Base-by-base conservation (phyloP, 2,329 filamentous ascomycete genomes). In the Cladophialophora exuberans region DNA sequence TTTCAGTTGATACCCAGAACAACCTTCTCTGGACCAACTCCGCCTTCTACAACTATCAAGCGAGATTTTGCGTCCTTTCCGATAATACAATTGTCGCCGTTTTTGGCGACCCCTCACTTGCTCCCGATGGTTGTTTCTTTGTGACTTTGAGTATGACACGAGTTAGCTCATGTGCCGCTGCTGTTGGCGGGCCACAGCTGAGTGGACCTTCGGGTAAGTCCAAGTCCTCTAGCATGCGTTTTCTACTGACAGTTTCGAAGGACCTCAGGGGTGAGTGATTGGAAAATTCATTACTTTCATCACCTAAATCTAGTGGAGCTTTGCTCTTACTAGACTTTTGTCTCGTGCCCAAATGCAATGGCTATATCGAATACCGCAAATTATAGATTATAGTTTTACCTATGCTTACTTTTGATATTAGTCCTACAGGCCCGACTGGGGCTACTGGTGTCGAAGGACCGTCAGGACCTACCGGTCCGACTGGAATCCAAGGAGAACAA, bases 1-100 rank as follows among this genome's bases (percentile, higher is more conserved):
- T 64, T 45, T 51, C 56, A 2, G 49, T 64, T n/a, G 60, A 63
- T 45, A 26, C 38, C 15, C 31, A 52, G 10, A 59, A 60, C 25
- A 57, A 56, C 31, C 54, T 64, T 7, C 35, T 60, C 25, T 64
- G 62, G 62, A 54, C 31, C 5, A 63, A 62, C 33, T 18, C 53
- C n/a, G 26, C 25, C 1, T 64, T 63, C 41, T 60, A 43, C 45
- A 63, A 63, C 20, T 54, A 59, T 33, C 43, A 52, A 31, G 62
- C 61, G 6, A 42, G 51, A 13, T 64, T 61, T 22, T 64, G 61
- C 43, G 39, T 64, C 25, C 49, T 58, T 4, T 44, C 58, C 3
- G 52, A 61, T 23, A 55, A 58, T 35, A 55, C 38, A 11, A 51
- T 64, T n/a, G 36, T 64, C 30, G 59, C 59, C 6, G 56, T 62